phyloP scores from a whole-genome alignment of 2,329 filamentous ascomycete genomes.

The Didymella arachidicola region DNA sequence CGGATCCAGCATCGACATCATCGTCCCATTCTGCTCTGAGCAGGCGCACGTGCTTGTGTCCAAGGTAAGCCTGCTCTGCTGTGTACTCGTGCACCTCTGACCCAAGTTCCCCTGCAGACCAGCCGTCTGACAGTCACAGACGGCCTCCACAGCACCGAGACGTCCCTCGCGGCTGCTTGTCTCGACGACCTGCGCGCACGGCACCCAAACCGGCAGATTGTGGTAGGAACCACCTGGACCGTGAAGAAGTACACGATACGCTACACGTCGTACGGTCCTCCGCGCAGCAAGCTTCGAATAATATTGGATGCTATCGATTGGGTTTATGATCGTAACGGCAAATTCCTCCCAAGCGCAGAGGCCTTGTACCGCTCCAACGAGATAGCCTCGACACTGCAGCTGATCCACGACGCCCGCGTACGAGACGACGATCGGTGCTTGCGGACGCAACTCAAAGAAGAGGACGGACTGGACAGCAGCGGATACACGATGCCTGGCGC shows the following conservation, averaged over 20 bases:
- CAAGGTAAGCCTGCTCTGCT: constrained; percentile 20
- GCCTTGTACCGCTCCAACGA: constrained; percentile 21
- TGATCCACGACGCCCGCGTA: constrained; percentile 25
- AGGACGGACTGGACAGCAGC: background rate
- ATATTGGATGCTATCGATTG: constrained; percentile 32
- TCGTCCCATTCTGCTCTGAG: constrained; percentile 20
- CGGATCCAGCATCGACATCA: constrained; percentile 45
- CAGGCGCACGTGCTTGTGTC: constrained; percentile 32
- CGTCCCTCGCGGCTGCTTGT: constrained; percentile 27
- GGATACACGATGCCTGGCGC: constrained; percentile 18
- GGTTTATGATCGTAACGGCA: constrained; percentile 7
- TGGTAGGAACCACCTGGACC: constrained; percentile 2
- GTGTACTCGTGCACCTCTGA: constrained; percentile 8
- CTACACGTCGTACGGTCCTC: constrained; percentile 41
- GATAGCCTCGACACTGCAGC: constrained; percentile 14
- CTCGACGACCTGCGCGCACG: constrained; percentile 16
- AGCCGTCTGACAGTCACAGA: constrained; percentile 41
- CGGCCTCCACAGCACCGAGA: constrained; percentile 31
- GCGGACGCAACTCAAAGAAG: background rate
- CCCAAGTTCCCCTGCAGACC: constrained; percentile 13
- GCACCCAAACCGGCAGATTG: background rate
- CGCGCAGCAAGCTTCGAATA: constrained; percentile 29
- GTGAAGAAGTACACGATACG: constrained; percentile 36
- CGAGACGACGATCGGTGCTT: constrained; percentile 32
- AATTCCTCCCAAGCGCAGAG: background rate